phyloP scores from a whole-genome alignment of 2,329 filamentous ascomycete genomes.

The Trichoderma lentiforme region DNA sequence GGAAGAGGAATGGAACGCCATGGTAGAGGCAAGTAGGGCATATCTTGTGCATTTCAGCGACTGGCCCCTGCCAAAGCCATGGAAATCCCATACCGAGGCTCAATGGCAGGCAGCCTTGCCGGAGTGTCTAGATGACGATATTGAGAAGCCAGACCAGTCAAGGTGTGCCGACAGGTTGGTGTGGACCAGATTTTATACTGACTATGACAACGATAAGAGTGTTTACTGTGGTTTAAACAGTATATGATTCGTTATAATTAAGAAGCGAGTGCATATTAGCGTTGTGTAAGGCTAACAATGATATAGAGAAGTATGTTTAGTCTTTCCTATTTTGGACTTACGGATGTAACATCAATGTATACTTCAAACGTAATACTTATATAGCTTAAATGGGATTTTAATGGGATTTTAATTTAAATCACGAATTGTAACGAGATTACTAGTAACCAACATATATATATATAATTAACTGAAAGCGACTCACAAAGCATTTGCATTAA shows the following conservation, averaged over 20 bases:
- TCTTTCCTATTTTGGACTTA: neutral
- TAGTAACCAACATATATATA: neutral
- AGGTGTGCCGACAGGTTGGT: neutral
- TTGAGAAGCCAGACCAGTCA: neutral
- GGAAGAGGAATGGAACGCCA: constrained; percentile 55
- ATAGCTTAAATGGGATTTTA: neutral
- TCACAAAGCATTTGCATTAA: neutral
- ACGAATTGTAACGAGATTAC: neutral
- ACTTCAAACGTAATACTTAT: neutral
- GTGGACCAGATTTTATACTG: neutral
- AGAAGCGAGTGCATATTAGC: neutral
- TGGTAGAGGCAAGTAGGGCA: constrained; percentile 36
- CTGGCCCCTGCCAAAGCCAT: constrained; percentile 65
- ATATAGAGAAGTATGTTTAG: neutral
- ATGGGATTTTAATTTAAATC: neutral
- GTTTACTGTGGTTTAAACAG: neutral
- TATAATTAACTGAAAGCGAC: fast-evolving
- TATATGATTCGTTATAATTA: neutral
- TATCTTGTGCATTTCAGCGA: constrained; percentile 71
- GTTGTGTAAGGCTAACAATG: neutral
- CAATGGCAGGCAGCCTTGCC: neutral
- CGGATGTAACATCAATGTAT: neutral
- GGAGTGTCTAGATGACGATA: neutral
- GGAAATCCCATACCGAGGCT: constrained; percentile 26
- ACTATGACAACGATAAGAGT: neutral